Evolutionary conservation across 78 protist species (phyloP), one percentile per base, ranked within the genome.

Genomic region (slime mould (Dictyostelium discoideum)): DNA sequence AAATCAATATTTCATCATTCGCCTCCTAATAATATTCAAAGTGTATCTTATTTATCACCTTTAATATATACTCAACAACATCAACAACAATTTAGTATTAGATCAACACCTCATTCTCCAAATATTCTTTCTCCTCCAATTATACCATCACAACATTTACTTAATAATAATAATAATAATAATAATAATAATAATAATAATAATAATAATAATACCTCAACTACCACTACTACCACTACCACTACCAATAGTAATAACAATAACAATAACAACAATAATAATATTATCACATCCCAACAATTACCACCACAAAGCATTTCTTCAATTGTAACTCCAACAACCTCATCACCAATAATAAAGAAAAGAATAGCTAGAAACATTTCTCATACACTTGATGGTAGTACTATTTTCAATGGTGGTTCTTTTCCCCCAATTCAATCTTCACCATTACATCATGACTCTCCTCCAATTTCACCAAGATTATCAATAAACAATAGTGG

Each of bases 381-480:
- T 11, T 69, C 77, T 14, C 50, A 37, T 13, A 74, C 42, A 4
- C 13, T 37, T 16, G 81, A 37, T 74, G 81, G 48, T 37, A 74
- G 81, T 18, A 63, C 63, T 84, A 39, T 32, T 77, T 32, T n/a
- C 39, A 69, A 29, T 69, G 40, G 77, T 24, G 37, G 77, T 11
- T 69, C 77, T 11, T 69, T 69, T 18, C 26, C 77, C 24, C 77
- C 77, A 69, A 77, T 77, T 77, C 60, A 29, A 77, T 37, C 39
- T 4, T 26, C 26, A 39, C 82, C 26, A 76, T 46, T 24, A 1
- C 50, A 76, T n/a, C 18, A 77, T 13, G 67, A 39, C 20, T 79
- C 95, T 20, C 87, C 88, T 24, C 77, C 95, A 18, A 7, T 54
- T 7, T 82, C 95, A 32, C 95, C 87, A 18, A 39, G 87, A 40